Evolutionary conservation across 306 rosid genomes (phyloP).

Genomic region (Oxytropis ochrocephala): DNA sequence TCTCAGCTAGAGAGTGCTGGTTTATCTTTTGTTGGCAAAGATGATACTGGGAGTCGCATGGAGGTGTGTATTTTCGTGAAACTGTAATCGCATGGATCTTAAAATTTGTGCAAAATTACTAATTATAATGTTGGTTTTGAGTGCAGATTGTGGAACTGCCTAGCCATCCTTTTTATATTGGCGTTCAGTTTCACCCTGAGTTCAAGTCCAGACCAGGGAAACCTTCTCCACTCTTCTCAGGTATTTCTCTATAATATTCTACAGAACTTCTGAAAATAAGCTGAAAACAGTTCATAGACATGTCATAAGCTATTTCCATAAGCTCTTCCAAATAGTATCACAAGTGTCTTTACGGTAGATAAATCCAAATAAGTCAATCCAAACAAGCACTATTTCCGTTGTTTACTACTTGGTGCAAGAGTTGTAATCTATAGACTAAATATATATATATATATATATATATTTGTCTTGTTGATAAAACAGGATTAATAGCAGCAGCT

Average conservation of each 20-base stretch:
- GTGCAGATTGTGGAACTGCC: constrained; percentile 76
- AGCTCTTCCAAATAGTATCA: no score
- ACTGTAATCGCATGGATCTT: not conserved
- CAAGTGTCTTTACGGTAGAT: no score
- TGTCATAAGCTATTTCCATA: no score
- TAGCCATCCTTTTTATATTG: constrained; percentile 71
- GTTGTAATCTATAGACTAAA: not conserved
- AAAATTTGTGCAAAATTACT: not conserved
- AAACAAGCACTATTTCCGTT: no score
- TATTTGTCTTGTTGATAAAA: not conserved
- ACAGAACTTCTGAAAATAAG: no score
- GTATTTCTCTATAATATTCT: constrained; percentile 22
- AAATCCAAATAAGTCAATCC: no score
- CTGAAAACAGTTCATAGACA: no score
- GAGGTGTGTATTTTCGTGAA: constrained; percentile 38
- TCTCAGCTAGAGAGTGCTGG: constrained; percentile 71
- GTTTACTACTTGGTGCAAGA: no score
- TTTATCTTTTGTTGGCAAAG: constrained; percentile 78
- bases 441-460: no score
- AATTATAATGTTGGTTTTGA: constrained; percentile 4
- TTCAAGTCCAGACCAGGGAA: constrained; percentile 86
- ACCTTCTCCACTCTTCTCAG: constrained; percentile 72
- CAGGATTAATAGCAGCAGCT: constrained; percentile 76
- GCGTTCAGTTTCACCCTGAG: constrained; percentile 90
- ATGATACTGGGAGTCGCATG: constrained; percentile 73